Percentiles rank a stretch among this genome's conserved stretches.
These are phyloP conservation scores for Didymella keratinophila DNA, from an alignment of 2,329 filamentous ascomycete species.

Conservation along the genomic window DNA sequence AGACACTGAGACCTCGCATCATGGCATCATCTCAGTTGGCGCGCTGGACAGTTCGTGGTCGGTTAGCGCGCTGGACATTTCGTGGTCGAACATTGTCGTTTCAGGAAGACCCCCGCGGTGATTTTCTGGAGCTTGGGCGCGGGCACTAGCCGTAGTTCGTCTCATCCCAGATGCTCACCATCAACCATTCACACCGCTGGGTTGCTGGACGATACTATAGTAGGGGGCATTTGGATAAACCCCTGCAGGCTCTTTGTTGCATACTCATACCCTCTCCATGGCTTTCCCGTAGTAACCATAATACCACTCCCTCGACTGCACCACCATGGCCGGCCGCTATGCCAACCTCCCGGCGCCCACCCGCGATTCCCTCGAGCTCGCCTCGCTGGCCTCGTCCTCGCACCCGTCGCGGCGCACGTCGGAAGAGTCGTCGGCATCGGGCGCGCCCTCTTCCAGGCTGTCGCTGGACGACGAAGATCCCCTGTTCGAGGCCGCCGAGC, in stretches of 20 bases:
- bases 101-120: slow-evolving; percentile 10
- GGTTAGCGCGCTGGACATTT: not conserved
- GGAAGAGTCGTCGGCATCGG: slow-evolving; percentile 77
- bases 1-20: slow-evolving; percentile 42
- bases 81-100: not conserved
- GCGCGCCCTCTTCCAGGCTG: slow-evolving; percentile 88
- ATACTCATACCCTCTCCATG: slow-evolving; percentile 30
- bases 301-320: not conserved
- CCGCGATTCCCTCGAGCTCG: slow-evolving; percentile 95
- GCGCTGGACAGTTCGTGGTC: no score
- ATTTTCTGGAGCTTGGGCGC: slow-evolving; percentile 9
- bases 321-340: slow-evolving; percentile 51
- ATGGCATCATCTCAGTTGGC: not conserved
- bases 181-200: slow-evolving; percentile 11
- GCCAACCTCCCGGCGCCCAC: slow-evolving; percentile 53
- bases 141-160: slow-evolving; percentile 1
- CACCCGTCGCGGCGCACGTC: slow-evolving; percentile 71
- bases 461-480: slow-evolving; percentile 90
- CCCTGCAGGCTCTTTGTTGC: not conserved
- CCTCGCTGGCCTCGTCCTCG: slow-evolving; percentile 88
- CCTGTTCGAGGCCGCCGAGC: slow-evolving; percentile 65
- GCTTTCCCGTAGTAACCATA: slow-evolving; percentile 24
- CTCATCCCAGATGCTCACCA: slow-evolving; percentile 8
- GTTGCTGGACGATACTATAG: slow-evolving; percentile 1
- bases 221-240: slow-evolving; percentile 1